These are phyloP conservation scores for Rosa persica DNA, from an alignment of 306 rosid species.

Conservation along the genomic window DNA sequence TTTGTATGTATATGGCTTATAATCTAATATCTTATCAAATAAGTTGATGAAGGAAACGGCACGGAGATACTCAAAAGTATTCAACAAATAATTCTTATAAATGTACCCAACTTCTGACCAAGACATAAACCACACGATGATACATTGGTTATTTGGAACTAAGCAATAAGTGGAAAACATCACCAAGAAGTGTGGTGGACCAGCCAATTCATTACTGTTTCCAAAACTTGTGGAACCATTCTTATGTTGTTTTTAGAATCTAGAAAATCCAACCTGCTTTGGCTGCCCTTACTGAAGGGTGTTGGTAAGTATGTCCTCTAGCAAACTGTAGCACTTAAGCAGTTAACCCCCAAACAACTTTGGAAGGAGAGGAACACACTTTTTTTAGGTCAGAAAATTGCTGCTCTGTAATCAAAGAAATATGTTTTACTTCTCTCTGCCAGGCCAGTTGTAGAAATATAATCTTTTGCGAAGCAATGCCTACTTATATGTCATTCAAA, in stretches of 20 bases:
- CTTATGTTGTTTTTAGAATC: neutral
- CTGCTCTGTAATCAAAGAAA: neutral
- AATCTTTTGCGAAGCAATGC: neutral
- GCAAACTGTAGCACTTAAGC: neutral
- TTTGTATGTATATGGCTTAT: neutral
- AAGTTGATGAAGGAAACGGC: neutral
- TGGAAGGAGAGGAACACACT: neutral
- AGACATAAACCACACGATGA: neutral
- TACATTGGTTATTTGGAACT: neutral
- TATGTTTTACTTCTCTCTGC: neutral
- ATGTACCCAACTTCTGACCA: neutral
- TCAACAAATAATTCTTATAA: neutral
- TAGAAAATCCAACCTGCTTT: neutral
- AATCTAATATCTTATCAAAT: neutral
- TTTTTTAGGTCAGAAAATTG: neutral
- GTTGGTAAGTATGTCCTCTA: neutral
- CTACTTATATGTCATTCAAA: neutral
- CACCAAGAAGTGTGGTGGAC: neutral
- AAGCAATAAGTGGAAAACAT: neutral
- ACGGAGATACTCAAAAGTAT: neutral
- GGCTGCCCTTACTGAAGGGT: neutral
- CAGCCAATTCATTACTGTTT: neutral
- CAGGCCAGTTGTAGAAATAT: neutral
- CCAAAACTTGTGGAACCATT: neutral
- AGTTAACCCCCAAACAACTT: slow-evolving; percentile 2